Evolutionary conservation across 2,329 filamentous ascomycete species (phyloP), one percentile per base, ranked within the genome.

Genomic region (Penicillium sp.): DNA sequence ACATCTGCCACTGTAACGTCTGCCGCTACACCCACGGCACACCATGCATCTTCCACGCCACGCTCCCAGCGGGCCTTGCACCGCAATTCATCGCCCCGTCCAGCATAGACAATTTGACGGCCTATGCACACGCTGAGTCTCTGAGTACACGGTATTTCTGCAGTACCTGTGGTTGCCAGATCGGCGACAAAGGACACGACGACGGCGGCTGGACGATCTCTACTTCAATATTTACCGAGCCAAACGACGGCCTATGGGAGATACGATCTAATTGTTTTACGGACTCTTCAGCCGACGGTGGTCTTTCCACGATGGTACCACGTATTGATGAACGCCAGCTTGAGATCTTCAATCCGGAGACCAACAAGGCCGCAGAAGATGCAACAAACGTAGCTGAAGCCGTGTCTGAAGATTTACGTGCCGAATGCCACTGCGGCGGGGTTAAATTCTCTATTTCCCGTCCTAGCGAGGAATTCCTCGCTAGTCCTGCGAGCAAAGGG

Each of bases 1-100:
- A 70, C 52, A 64, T 76, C 38, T 77, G 75, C 61, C 70, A 75
- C 55, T 77, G 75, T 61, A 63, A 61, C 45, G 64, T 72, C 30
- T 77, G 73, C 49, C 69, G 73, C 19, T 67, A 65, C 49, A 69
- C 63, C 18, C 69, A 70, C 27, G 74, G 74, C 22, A 60, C 69
- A 39, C 43, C 50, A 2, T 63, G 56, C 39, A 54, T 44, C n/a
- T 63, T 65, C 45, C 64, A 66, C 34, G 47, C 62, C 7, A 41
- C 49, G 3, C 48, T 66, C 6, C 60, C 64, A 1, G 11, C 35
- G 3, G 55, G 48, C 0, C 27, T 64, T n/a, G 37, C 43, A 7
- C 63, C 57, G 0, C 30, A 58, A 5, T 66, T 65, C 31, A 54
- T 61, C 10, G 45, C 48, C 1, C 59, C 60, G 3, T 66, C 62